Base-by-base conservation (phyloP, 331 rosid genomes). In the Rosa hybrid region DNA sequence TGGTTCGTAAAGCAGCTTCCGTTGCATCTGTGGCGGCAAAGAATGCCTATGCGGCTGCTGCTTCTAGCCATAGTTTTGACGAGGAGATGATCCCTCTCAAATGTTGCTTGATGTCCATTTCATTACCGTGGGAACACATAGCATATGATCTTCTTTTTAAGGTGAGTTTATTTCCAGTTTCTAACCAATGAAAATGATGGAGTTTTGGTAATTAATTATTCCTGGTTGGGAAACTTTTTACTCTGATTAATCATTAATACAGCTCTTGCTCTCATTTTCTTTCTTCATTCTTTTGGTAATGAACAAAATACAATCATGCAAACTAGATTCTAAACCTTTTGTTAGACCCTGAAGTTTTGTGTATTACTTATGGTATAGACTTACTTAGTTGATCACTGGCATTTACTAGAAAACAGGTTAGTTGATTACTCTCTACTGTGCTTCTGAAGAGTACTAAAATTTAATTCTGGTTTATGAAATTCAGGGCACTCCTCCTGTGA, bases 111-210 rank as follows among this genome's bases (percentile, higher is more conserved):
- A 96, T 96, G 97, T 93, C 99, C 81, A 89, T 96, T 81, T 88
- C 98, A 44, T 92, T 96, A 86, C 97, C 99, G 50, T 96, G 99
- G 99, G 99, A 96, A 80, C 82, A 90, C 82, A 96, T 96, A 68
- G 97, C 98, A 12, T 79, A 87, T 74, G 98, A 96, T 89, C 97
- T 96, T 87, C 87, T 96, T 81, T 93, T 91, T 86, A 96, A 91
- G 99, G 99, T 96, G 74, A 88, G 92, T 53, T 81, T 67, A 71
- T 80, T 53, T 54, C 72, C 41, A 42, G 60, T 63, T 81, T 0
- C 64, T 48, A 57, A 44, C 39, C 72, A 70, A 69, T 76, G 69
- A 81, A 68, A 38, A 39, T 30, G 80, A 76, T 69, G 44, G 59
- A 78, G 81, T 41, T 67, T 68, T 79, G 72, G 77, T 69, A 63